phyloP scores from a whole-genome alignment of 495 filamentous ascomycete genomes.

The Penicillium bovifimosum region DNA sequence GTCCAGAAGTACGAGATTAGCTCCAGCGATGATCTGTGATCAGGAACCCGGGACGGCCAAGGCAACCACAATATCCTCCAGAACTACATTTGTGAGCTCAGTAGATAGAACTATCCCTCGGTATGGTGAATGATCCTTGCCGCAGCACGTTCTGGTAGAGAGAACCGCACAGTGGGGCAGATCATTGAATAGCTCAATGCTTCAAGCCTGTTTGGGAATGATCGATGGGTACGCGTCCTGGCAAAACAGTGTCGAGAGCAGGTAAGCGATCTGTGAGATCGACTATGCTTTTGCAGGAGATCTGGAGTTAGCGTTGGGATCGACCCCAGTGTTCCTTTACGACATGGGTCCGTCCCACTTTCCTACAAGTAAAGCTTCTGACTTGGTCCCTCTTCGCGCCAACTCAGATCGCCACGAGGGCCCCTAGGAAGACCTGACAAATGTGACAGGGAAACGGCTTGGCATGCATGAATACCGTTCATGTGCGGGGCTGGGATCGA shows the following conservation, averaged over 20 bases:
- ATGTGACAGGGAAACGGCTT: constrained; percentile 11
- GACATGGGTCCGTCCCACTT: constrained; percentile 13
- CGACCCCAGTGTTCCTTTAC: constrained; percentile 5
- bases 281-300: constrained; percentile 19
- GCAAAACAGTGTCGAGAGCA: neutral
- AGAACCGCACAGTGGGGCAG: constrained; percentile 8
- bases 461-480: constrained; percentile 23
- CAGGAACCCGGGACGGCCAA: constrained; percentile 15
- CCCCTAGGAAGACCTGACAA: neutral
- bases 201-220: neutral
- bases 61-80: constrained; percentile 4
- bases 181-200: neutral
- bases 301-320: constrained; percentile 20
- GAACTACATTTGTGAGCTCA: constrained; percentile 11
- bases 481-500: constrained; percentile 5
- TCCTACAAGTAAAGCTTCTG: neutral
- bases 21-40: constrained; percentile 11
- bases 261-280: constrained; percentile 19
- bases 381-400: constrained; percentile 9
- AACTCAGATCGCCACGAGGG: neutral
- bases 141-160: constrained; percentile 21
- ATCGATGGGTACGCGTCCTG: constrained; percentile 7
- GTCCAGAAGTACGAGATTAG: constrained; percentile 19
- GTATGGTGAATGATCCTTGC: constrained; percentile 22
- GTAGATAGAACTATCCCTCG: neutral